A percentile compares a stretch with the other conserved stretches of the same genome.
These are phyloP conservation scores for Paecilomyces sp. DNA, from an alignment of 2,329 filamentous ascomycete genomes.

Conservation along the genomic window DNA sequence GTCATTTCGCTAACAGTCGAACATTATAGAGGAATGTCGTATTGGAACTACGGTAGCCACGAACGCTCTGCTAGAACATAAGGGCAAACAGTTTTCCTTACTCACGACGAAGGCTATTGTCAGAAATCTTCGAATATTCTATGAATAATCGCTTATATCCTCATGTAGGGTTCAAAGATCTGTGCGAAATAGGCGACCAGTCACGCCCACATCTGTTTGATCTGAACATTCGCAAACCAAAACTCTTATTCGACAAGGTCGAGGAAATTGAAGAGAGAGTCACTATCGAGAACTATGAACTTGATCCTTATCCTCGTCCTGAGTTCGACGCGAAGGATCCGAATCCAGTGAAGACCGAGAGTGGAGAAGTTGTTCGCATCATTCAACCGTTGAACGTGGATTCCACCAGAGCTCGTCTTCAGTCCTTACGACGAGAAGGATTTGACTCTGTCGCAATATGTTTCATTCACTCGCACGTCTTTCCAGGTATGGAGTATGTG, in stretches of 20 bases:
- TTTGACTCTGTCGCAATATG: conserved; percentile 75
- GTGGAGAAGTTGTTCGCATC: conserved; percentile 58
- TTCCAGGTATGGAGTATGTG: conserved; percentile 39
- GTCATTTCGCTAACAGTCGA: background rate
- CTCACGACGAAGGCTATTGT: conserved; percentile 63
- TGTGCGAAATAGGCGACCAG: conserved; percentile 77
- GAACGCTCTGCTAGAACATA: conserved; percentile 77
- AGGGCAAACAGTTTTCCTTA: conserved; percentile 78
- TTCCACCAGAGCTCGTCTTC: conserved; percentile 48
- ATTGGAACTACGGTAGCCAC: conserved; percentile 94
- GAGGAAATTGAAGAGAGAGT: conserved; percentile 79
- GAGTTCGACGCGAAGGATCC: conserved; percentile 74
- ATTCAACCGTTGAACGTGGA: conserved; percentile 51
- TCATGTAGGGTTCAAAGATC: conserved; percentile 58
- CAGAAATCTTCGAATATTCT: background rate
- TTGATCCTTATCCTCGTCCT: conserved; percentile 53
- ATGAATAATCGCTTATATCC: background rate
- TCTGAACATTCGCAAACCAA: conserved; percentile 73
- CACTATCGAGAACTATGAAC: conserved; percentile 14
- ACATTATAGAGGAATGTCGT: conserved; percentile 49
- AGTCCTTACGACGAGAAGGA: conserved; percentile 58
- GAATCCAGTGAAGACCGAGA: conserved; percentile 48
- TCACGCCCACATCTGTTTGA: conserved; percentile 82
- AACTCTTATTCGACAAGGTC: conserved; percentile 70
- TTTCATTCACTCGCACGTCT: conserved; percentile 83